Evolutionary conservation across 768 basidiomycete species (phyloP).

Genomic region (Dacryopinax primogenitus): DNA sequence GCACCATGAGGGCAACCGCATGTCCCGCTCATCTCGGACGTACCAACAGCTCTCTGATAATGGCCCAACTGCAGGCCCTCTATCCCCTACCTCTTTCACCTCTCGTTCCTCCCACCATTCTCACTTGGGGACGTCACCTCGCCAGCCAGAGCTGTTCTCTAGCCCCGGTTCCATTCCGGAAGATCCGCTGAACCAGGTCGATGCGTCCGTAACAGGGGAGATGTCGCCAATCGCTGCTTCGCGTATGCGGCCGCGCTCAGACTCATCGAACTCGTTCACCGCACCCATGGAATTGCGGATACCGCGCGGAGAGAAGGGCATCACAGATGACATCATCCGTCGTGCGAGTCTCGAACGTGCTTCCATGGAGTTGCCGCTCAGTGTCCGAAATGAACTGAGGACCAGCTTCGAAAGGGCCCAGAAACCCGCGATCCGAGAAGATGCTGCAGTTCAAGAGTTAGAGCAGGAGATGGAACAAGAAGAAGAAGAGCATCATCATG

Average conservation of each 20-base stretch:
- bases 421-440: neutral
- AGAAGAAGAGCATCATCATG: constrained; percentile 38
- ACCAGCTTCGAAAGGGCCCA: neutral
- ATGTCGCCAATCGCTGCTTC: neutral
- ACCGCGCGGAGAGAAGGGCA: neutral
- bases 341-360: neutral
- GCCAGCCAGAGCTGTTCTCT: neutral
- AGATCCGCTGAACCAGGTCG: neutral
- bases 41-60: neutral
- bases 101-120: neutral
- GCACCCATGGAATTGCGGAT: neutral
- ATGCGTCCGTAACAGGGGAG: neutral
- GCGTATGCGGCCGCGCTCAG: neutral
- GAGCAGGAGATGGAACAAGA: constrained; percentile 3
- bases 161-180: neutral
- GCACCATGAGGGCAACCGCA: neutral
- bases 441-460: neutral
- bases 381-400: neutral
- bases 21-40: neutral
- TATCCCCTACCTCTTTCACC: neutral
- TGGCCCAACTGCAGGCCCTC: neutral
- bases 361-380: neutral
- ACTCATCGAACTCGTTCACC: neutral
- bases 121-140: neutral
- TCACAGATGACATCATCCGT: neutral